These are phyloP conservation scores for Thermomyces lanuginosus DNA, from an alignment of 2,329 filamentous ascomycete species.

Conservation along the genomic window DNA sequence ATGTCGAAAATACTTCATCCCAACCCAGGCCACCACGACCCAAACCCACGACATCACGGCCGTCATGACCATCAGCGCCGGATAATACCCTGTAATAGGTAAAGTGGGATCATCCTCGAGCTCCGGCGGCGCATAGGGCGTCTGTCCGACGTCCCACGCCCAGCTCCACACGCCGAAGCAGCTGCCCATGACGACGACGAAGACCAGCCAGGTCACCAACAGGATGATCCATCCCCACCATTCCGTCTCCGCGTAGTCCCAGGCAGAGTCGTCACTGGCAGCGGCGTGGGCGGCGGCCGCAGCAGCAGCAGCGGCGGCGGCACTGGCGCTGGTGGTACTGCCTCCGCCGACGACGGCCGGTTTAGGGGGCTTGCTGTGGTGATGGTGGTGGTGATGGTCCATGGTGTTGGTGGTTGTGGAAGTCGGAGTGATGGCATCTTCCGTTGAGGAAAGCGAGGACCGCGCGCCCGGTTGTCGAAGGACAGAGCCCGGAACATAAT, in stretches of 20 bases:
- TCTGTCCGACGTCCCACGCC: conserved; percentile 97
- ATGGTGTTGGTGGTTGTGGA: no score
- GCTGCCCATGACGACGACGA: conserved; percentile 91
- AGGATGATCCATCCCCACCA: conserved; percentile 97
- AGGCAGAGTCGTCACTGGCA: conserved; percentile 33
- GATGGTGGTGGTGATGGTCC: no score
- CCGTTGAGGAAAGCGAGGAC: no score
- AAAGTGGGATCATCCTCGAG: conserved; percentile 87
- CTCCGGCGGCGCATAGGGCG: conserved; percentile 86
- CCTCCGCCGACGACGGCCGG: no score
- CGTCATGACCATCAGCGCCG: conserved; percentile 79
- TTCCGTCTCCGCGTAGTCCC: conserved; percentile 88
- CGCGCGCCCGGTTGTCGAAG: no score
- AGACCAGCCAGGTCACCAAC: conserved; percentile 81
- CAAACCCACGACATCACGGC: conserved; percentile 97
- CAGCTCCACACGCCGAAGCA: conserved; percentile 93
- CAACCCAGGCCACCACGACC: conserved; percentile 94
- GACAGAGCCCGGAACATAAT: no score
- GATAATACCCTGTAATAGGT: conserved; percentile 94
- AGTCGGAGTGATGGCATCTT: no score
- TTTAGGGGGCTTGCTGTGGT: no score
- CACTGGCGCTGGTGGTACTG: no score
- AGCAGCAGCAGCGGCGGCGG: no score
- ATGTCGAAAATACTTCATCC: conserved; percentile 98
- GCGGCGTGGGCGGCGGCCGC: conserved; percentile 11